Conservation (phyloP, 352 stramenopile genomes). For the Pythium insidiosum region DNA sequence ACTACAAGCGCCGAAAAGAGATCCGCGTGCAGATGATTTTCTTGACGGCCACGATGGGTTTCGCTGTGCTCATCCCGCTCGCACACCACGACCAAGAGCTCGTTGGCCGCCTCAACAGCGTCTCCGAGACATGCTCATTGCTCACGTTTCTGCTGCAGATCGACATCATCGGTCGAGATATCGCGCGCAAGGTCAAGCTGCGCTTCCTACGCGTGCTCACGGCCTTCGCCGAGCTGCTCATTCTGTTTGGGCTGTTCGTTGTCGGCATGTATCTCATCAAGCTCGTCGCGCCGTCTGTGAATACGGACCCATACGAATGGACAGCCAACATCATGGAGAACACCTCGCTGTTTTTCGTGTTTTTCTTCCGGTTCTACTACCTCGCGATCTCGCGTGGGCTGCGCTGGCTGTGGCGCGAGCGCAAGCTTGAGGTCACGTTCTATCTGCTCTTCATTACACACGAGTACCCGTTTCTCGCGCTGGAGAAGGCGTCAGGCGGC, state of each 20-base stretch:
- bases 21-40: conserved; percentile 11
- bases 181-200: conserved; percentile 11
- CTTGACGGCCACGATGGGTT: conserved; percentile 7
- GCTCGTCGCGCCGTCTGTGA: background rate
- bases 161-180: conserved; percentile 14
- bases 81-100: conserved; percentile 13
- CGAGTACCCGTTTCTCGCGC: conserved; percentile 9
- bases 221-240: conserved; percentile 2
- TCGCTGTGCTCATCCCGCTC: conserved; percentile 16
- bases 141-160: conserved; percentile 21
- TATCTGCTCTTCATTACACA: conserved; percentile 15
- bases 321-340: conserved; percentile 3
- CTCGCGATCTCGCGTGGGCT: conserved; percentile 2
- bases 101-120: conserved; percentile 14
- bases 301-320: background rate
- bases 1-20: conserved; percentile 4
- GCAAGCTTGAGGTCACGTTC: conserved; percentile 4
- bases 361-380: conserved; percentile 14
- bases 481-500: background rate
- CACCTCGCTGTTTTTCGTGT: conserved; percentile 9
- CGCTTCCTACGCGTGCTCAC: background rate
- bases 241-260: conserved; percentile 7
- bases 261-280: conserved; percentile 8
- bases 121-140: conserved; percentile 14
- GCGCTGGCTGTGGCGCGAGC: background rate